Conservation (phyloP, 495 filamentous ascomycete genomes). For the Podospora conica region DNA sequence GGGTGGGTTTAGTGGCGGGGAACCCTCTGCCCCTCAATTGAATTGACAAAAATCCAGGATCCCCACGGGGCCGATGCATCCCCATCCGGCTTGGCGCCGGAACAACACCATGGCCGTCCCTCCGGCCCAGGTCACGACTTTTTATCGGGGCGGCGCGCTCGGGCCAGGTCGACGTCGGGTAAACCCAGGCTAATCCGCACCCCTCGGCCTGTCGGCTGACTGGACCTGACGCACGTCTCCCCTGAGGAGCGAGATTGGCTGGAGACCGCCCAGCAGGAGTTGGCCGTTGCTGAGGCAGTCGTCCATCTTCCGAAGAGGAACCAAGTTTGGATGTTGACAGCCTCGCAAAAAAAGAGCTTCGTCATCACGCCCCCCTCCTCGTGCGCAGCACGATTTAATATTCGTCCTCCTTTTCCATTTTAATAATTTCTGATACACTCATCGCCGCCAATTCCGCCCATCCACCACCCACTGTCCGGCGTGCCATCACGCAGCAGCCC, state of each 20-base stretch:
- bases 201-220: not conserved
- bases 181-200: slow-evolving; percentile 4
- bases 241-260: slow-evolving; percentile 6
- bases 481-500: not conserved
- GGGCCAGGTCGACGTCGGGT: not conserved
- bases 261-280: not conserved
- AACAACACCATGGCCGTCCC: not conserved
- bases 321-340: slow-evolving; percentile 8
- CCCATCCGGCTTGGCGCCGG: not conserved
- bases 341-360: slow-evolving; percentile 17
- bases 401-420: not conserved
- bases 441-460: not conserved
- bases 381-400: not conserved
- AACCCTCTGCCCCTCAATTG: not conserved
- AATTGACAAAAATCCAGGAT: not conserved
- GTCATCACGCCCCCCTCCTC: slow-evolving; percentile 11
- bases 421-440: not conserved
- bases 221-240: not conserved
- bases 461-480: not conserved
- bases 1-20: not conserved
- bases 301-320: not conserved
- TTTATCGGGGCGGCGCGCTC: not conserved
- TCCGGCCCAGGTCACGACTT: not conserved
- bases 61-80: too few relatives aligned
- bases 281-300: too few relatives aligned